phyloP scores from a whole-genome alignment of 1,284 basidiomycete species.

The Microbotryum intermedium region DNA sequence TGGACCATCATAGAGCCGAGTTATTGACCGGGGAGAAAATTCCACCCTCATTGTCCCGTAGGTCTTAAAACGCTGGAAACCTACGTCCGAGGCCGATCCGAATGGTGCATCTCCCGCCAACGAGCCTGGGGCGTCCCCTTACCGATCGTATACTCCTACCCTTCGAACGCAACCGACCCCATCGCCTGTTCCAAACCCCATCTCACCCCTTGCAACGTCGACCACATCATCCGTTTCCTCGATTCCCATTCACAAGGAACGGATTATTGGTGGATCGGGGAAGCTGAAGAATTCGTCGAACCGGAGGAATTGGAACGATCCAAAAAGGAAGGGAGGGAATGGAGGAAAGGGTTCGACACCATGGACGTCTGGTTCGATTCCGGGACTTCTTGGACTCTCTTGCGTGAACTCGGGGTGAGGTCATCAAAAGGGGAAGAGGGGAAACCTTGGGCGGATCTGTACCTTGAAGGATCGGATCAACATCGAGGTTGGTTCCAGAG shows the following conservation, averaged over 20 bases:
- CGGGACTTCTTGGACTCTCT: slow-evolving; percentile 85
- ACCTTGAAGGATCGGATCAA: slow-evolving; percentile 93
- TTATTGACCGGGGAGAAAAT: too few species aligned
- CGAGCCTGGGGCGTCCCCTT: slow-evolving; percentile 98
- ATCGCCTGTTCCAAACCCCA: slow-evolving; percentile 43
- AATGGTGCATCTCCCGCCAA: slow-evolving; percentile 99
- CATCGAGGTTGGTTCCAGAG: slow-evolving; percentile 99
- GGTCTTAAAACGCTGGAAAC: slow-evolving; percentile 76
- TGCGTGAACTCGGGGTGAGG: slow-evolving; percentile 42
- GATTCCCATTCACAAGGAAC: slow-evolving; percentile 54
- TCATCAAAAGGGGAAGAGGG: slow-evolving; percentile 37
- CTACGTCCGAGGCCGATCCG: slow-evolving; percentile 77
- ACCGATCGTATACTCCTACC: slow-evolving; percentile 66
- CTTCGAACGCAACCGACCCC: slow-evolving; percentile 43
- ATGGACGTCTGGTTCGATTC: slow-evolving; percentile 99
- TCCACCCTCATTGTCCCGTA: slow-evolving; percentile 42
- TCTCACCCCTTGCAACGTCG: slow-evolving; percentile 59
- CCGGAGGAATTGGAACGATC: slow-evolving; percentile 45
- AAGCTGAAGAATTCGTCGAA: slow-evolving; percentile 71
- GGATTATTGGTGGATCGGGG: slow-evolving; percentile 85
- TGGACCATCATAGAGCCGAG: background rate
- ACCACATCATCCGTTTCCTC: slow-evolving; percentile 69
- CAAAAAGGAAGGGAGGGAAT: slow-evolving; percentile 42
- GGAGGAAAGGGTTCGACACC: slow-evolving; percentile 75
- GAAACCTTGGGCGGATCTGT: slow-evolving; percentile 66